phyloP scores from a whole-genome alignment of 768 basidiomycete genomes.

The Lactifluus echinatus region DNA sequence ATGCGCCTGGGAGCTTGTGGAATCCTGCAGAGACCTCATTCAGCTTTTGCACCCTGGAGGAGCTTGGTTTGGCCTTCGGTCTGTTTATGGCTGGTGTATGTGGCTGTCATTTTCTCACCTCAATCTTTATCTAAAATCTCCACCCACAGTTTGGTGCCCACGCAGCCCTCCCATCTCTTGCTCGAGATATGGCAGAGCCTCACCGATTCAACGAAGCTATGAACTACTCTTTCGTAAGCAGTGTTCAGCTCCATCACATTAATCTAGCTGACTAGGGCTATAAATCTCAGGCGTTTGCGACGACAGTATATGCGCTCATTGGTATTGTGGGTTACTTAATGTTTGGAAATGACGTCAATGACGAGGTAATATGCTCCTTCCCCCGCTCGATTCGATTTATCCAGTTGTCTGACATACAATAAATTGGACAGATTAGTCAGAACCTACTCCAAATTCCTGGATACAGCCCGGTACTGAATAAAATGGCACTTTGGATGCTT shows the following conservation, averaged over 20 bases:
- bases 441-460: slow-evolving; percentile 67
- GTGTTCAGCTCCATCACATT: slow-evolving; percentile 20
- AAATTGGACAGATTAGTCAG: slow-evolving; percentile 57
- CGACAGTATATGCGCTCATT: slow-evolving; percentile 37
- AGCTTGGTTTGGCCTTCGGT: slow-evolving; percentile 76
- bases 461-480: slow-evolving; percentile 64
- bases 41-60: slow-evolving; percentile 40
- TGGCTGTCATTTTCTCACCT: slow-evolving; percentile 5
- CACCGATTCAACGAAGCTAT: slow-evolving; percentile 73
- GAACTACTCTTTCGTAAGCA: slow-evolving; percentile 70
- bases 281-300: slow-evolving; percentile 13
- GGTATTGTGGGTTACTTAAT: slow-evolving; percentile 84
- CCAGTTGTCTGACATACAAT: background rate
- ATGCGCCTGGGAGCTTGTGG: slow-evolving; percentile 76
- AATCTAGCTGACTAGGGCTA: background rate
- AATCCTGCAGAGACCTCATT: slow-evolving; percentile 61
- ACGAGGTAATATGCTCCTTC: slow-evolving; percentile 51
- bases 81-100: slow-evolving; percentile 87
- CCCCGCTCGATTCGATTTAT: slow-evolving; percentile 7
- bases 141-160: slow-evolving; percentile 74
- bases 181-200: slow-evolving; percentile 83
- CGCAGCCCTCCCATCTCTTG: slow-evolving; percentile 83
- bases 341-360: slow-evolving; percentile 75
- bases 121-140: background rate
- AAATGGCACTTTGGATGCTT: slow-evolving; percentile 76